Evolutionary conservation across 2,329 filamentous ascomycete genomes (phyloP), one percentile per base, ranked within the genome.

Genomic region (Cladophialophora immunda): DNA sequence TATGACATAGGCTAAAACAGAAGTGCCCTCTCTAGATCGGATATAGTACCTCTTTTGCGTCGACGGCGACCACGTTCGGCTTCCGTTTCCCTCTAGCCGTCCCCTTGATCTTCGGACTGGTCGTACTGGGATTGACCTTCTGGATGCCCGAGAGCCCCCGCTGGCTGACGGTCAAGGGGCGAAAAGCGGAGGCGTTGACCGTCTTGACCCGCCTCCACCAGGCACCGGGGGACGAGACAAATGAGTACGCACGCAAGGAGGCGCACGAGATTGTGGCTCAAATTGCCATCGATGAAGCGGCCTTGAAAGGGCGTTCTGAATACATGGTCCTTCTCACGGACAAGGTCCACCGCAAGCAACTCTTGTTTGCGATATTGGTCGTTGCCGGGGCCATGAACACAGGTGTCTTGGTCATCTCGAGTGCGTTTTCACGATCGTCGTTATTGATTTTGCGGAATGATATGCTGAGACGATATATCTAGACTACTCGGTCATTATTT

Each of bases 101-200:
- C 6, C 55, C 32, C 11, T 41, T 30, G 7, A 4, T 58, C 29
- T 41, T 58, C 17, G 29, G 17, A 2, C 19, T 38, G 9, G 15
- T 58, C 22, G 13, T 38, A 11, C 19, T 58, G 11, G 25, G 17
- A 9, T 22, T 41, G 11, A 19, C 32, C 7, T 58, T 58, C 17
- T 53, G 47, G 47, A 53, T 53, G 47, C 89, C 89, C 0, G 89
- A 91, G 69, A 88, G 86, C 0, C 89, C 89, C 0, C 82, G 89
- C 0, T 90, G 86, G 85, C 82, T 90, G 38, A 72, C 76, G 52
- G 73, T 69, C 34, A 76, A 73, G 53, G 73, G 71, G n/a, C 68
- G 71, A 22, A 55, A 69, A 8, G 69, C 73, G 9, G 62, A 74
- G 30, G 75, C 73, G 4, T 66, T 72, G 11, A 17, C 9, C 4